Base-by-base conservation (phyloP, 139 green algal genomes). In the Volvox reticuliferus region DNA sequence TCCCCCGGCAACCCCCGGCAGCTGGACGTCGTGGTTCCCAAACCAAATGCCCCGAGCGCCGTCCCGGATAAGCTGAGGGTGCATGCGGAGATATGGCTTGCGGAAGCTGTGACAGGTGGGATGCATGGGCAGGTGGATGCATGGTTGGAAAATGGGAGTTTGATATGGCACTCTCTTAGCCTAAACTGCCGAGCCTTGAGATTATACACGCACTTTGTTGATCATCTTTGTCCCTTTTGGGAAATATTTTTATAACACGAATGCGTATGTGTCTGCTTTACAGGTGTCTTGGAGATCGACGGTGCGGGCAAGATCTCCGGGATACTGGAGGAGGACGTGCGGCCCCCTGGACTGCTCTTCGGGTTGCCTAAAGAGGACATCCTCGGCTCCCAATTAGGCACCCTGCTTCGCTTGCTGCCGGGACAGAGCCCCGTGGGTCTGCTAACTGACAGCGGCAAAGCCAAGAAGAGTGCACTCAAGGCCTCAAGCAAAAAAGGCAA, bases 381-480 rank as follows among this genome's bases (percentile, higher is more conserved):
- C 3, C 30, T 87, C 30, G 68, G 84, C 5, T 28, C 68, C 2
- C 12, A 44, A 18, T n/a, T 89, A 37, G 84, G 24, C 36, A 20
- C 37, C 36, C 68, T 89, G 84, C 35, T 89, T 22, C 67, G 36
- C 28, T 73, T 89, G n/a, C 33, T 55, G 22, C 68, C 84, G 1
- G 84, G 84, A 22, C 84, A 89, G 37, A 89, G 36, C 26, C 33
- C 84, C 12, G 33, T 30, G 67, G 84, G 84, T 24, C 68, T 89
- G 84, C 82, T 88, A 13, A 79, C 82, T 6, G 82, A 88, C 28
- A 88, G 82, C 82, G 82, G 82, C 65, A 79, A 81, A 9, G 84
- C 62, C 0, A 89, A 89, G 68, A 89, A 89, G 84, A 89, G 84
- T 69, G 22, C 28, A 6, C 84, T 89, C 26, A 89, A 89, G 68